These are phyloP conservation scores for Nepenthes alata DNA, from an alignment of 179 eudicot species.

Conservation along the genomic window DNA sequence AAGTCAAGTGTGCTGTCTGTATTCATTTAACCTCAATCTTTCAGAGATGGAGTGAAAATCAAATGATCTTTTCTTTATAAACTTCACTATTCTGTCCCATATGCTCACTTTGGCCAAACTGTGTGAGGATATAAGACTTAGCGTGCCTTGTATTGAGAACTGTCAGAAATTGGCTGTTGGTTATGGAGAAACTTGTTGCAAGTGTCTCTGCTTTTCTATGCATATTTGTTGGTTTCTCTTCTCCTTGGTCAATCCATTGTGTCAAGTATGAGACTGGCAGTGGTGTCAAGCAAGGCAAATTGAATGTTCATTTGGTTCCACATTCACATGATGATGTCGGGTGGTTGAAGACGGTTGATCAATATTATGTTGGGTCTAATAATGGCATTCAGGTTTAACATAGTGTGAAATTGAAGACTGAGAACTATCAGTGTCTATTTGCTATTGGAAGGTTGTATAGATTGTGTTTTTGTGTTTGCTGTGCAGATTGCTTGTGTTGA, in stretches of 20 bases:
- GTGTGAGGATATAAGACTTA: neutral
- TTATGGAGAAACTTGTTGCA: slow-evolving; percentile 11
- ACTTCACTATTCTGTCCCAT: neutral
- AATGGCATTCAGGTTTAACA: slow-evolving; percentile 54
- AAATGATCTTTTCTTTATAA: neutral
- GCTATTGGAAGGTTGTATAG: neutral
- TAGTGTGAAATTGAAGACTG: neutral
- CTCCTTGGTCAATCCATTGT: slow-evolving; percentile 17
- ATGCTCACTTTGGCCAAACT: neutral
- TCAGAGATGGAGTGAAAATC: neutral
- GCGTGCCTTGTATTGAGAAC: neutral
- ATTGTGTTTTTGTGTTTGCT: neutral
- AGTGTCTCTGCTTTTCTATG: slow-evolving; percentile 14
- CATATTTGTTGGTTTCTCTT: slow-evolving; percentile 15
- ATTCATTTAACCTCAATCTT: neutral
- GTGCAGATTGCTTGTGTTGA: slow-evolving; percentile 80
- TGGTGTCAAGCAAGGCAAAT: slow-evolving; percentile 48
- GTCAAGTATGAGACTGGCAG: slow-evolving; percentile 39
- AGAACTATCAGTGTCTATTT: neutral
- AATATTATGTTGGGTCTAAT: slow-evolving; percentile 82
- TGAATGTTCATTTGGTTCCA: slow-evolving; percentile 93
- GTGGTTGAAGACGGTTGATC: slow-evolving; percentile 96
- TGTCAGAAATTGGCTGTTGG: neutral
- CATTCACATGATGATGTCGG: slow-evolving; percentile 97
- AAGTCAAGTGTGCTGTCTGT: too few species aligned